phyloP scores from a whole-genome alignment of 192 early-diverging fungal genomes.

The Pilaira anomala region DNA sequence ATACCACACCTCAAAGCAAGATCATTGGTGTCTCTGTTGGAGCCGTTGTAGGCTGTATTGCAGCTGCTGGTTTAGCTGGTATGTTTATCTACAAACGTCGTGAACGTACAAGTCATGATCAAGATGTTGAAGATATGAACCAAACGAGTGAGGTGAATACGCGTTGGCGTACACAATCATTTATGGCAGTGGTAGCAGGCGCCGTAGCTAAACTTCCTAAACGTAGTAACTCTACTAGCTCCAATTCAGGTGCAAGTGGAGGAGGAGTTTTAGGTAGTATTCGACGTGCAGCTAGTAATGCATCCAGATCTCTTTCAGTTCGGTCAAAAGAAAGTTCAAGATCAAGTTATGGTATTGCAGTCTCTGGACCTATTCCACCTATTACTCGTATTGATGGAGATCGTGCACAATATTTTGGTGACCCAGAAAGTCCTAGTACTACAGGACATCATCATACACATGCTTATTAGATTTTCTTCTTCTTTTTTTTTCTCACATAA shows the following conservation, averaged over 20 bases:
- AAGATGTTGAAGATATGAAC: slow-evolving; percentile 14
- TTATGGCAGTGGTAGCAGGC: slow-evolving; percentile 33
- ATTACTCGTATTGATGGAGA: slow-evolving; percentile 29
- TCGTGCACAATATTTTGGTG: not conserved
- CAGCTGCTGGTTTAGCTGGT: slow-evolving; percentile 34
- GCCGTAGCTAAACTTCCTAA: slow-evolving; percentile 33
- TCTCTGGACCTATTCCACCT: slow-evolving; percentile 15
- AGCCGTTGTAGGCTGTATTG: slow-evolving; percentile 31
- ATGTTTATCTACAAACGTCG: slow-evolving; percentile 29
- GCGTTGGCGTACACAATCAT: slow-evolving; percentile 31
- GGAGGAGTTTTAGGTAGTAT: slow-evolving; percentile 20
- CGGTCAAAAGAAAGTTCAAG: not conserved
- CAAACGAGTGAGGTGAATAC: slow-evolving; percentile 23
- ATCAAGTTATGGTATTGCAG: slow-evolving; percentile 26
- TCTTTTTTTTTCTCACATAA: not conserved
- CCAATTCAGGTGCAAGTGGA: not conserved
- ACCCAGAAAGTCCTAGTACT: slow-evolving; percentile 7
- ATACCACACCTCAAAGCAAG: slow-evolving; percentile 26
- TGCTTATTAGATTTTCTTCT: slow-evolving; percentile 15
- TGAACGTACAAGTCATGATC: slow-evolving; percentile 7
- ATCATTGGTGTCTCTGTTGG: slow-evolving; percentile 28
- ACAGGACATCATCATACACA: slow-evolving; percentile 4
- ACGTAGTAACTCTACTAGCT: slow-evolving; percentile 3
- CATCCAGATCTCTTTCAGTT: slow-evolving; percentile 6
- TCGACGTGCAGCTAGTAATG: slow-evolving; percentile 27